A percentile compares a stretch with the other conserved stretches of the same genome.
Evolutionary conservation across 169 alveolate genomes (phyloP).

Genomic region (Plasmodium reichenowi): DNA sequence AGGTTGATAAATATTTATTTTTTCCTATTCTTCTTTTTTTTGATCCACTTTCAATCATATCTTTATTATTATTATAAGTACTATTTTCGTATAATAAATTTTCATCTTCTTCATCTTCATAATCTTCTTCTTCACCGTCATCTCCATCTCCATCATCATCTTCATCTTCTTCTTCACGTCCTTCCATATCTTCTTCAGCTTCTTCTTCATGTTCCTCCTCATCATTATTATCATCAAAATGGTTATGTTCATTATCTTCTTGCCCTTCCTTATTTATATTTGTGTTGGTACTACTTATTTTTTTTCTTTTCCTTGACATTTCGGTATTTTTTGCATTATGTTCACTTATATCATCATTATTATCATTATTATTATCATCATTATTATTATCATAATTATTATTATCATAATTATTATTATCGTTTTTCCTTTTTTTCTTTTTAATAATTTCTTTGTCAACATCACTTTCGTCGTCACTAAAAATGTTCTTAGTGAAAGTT

Average conservation of each 20-base stretch:
- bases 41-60: neutral
- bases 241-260: neutral
- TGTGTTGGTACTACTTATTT: neutral
- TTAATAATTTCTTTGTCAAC: neutral
- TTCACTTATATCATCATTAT: constrained; percentile 2
- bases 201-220: neutral
- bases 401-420: too few species aligned
- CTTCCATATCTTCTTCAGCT: constrained; percentile 9
- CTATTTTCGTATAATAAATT: neutral
- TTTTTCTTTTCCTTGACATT: neutral
- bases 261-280: neutral
- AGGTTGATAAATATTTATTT: constrained; percentile 84
- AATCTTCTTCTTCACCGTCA: constrained; percentile 2
- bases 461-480: constrained; percentile 1
- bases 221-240: neutral
- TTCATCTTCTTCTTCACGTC: constrained; percentile 21
- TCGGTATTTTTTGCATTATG: neutral
- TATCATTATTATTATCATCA: neutral
- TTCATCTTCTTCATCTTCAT: constrained; percentile 17
- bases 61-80: neutral
- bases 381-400: too few species aligned
- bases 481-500: too few species aligned
- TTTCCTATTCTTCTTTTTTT: constrained; percentile 32
- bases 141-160: neutral
- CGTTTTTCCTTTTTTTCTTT: neutral